Base-by-base conservation (phyloP, 345 rosid genomes). In the Crucihimalaya himalaica region DNA sequence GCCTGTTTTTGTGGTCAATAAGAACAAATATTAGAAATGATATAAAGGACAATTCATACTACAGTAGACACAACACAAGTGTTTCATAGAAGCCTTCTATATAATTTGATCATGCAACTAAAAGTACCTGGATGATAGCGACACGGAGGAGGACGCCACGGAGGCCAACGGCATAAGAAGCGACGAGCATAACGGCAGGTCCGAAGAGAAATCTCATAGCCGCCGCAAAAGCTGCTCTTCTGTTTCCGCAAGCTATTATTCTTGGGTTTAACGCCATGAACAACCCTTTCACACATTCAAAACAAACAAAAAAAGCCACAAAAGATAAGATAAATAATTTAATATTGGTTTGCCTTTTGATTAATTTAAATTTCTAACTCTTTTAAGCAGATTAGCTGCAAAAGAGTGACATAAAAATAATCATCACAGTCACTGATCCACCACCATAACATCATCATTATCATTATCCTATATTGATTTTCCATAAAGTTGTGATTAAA, bases 241-340 rank as follows among this genome's bases (percentile, higher is more conserved):
- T 84, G 82, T 95, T 95, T 47, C 99, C 99, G 83, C 99, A 95
- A 55, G 99, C 98, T 87, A 95, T 95, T 59, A 95, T 92, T 92
- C 86, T 92, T 63, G 97, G 99, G 73, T 95, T 97, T 85, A 95
- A 87, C 53, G 99, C 99, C 99, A 95, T 95, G 86, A 95, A 95
- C 89, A 95, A 80, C 54, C 99, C 99, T 95, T 58, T 9, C 8
- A 1, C 14, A 75, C 15, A 68, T 29, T 23, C 6, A 0, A 8
- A 23, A 48, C 6, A 0, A 8, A 23, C 39, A 16, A 35, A 8
- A 15, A 31, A 1, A 10, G 2, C 2, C 52, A 53, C 37, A 63
- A 11, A 16, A 3, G 31, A 60, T 10, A 4, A 66, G n/a, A 35
- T n/a, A 3, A 66, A 10, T 23, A 6, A 11, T 51, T 34, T 16